Evolutionary conservation across 1,284 basidiomycete genomes (phyloP).

Genomic region (Irpex lacteus): DNA sequence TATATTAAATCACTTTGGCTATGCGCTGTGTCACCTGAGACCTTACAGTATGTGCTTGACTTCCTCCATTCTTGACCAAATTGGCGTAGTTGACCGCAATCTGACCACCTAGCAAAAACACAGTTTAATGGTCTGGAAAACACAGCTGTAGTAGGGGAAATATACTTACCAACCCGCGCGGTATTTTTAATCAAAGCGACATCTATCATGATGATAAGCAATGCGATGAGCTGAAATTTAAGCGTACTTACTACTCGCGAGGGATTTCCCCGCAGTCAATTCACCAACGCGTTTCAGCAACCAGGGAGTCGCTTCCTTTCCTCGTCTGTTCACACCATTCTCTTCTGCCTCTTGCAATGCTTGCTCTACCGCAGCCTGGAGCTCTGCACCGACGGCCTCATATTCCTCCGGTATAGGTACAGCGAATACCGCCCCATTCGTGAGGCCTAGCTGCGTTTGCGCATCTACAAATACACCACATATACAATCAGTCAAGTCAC

Average conservation of each 20-base stretch:
- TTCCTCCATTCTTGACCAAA: constrained; percentile 33
- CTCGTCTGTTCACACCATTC: constrained; percentile 77
- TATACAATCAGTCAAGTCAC: not conserved
- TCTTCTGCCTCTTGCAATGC: constrained; percentile 84
- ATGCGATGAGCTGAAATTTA: not conserved
- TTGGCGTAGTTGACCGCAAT: constrained; percentile 81
- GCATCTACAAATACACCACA: constrained; percentile 38
- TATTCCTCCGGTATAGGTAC: constrained; percentile 87
- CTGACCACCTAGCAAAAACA: constrained; percentile 53
- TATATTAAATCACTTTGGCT: constrained; percentile 7
- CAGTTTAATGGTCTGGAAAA: not conserved
- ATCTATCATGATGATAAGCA: constrained; percentile 48
- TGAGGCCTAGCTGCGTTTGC: constrained; percentile 61
- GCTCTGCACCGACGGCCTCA: constrained; percentile 60
- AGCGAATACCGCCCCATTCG: constrained; percentile 79
- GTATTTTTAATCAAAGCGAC: constrained; percentile 91
- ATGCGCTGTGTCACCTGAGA: constrained; percentile 9
- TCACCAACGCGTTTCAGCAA: constrained; percentile 83
- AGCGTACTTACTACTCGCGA: constrained; percentile 60
- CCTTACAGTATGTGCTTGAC: constrained; percentile 33
- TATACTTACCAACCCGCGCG: constrained; percentile 71
- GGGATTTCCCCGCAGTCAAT: constrained; percentile 74
- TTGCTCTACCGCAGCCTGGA: constrained; percentile 83
- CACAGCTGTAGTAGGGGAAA: not conserved
- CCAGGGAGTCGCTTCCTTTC: constrained; percentile 97